Percentiles rank a stretch among this genome's conserved stretches.
Evolutionary conservation across 441 rosid species (phyloP).

Genomic region (Syzygium syzygioides): DNA sequence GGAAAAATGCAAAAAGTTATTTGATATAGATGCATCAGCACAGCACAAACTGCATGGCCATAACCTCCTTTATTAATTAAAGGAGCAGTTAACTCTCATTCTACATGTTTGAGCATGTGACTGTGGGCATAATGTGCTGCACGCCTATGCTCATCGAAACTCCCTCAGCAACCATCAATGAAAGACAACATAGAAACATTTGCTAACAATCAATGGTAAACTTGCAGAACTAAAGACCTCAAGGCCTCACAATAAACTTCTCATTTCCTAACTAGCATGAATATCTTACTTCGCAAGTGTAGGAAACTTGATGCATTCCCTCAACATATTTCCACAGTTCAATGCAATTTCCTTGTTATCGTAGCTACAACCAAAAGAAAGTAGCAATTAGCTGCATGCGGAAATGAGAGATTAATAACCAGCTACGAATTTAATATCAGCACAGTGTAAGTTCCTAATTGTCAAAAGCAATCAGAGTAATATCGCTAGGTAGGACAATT

Average conservation of each 20-base stretch:
- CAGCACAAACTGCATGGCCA: neutral
- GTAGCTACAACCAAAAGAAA: constrained; percentile 52
- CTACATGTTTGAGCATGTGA: neutral
- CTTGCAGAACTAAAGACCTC: neutral
- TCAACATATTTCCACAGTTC: constrained; percentile 83
- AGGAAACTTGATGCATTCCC: constrained; percentile 94
- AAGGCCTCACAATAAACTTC: neutral
- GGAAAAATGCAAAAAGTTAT: neutral
- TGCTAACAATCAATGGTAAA: neutral
- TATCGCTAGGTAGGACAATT: neutral
- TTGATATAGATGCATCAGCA: neutral
- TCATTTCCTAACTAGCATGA: constrained; percentile 4
- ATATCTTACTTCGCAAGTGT: constrained; percentile 82
- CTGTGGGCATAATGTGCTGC: neutral
- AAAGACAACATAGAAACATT: neutral
- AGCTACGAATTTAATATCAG: neutral
- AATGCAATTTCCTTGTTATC: constrained; percentile 93
- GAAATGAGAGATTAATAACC: neutral
- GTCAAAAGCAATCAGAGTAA: neutral
- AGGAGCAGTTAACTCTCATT: neutral
- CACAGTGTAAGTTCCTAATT: neutral
- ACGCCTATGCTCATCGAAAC: neutral
- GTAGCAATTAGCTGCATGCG: neutral
- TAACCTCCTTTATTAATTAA: neutral
- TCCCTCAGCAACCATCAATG: neutral